Conservation (phyloP, 768 basidiomycete species). For the Suillus plorans region DNA sequence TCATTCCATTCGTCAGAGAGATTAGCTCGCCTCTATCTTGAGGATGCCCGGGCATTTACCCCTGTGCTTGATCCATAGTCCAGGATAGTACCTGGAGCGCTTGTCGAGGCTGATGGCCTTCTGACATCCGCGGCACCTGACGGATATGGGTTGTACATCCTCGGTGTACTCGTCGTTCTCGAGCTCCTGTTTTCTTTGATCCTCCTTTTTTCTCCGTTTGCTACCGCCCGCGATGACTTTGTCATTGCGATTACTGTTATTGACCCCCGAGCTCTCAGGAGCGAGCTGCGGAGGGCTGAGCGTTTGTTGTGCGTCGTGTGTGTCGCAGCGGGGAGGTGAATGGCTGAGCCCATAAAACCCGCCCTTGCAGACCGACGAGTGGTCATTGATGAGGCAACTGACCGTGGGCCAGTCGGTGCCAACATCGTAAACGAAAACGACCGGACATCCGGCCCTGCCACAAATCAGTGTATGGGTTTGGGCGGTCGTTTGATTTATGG, state of each 20-base stretch:
- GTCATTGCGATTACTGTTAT: not conserved
- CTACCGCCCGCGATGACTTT: conserved; percentile 16
- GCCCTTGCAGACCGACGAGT: conserved; percentile 18
- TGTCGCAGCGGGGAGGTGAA: not conserved
- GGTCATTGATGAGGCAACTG: conserved; percentile 24
- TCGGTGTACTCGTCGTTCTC: conserved; percentile 29
- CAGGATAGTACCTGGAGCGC: conserved; percentile 34
- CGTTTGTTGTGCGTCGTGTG: not conserved
- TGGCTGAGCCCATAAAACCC: not conserved
- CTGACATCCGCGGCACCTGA: conserved; percentile 28
- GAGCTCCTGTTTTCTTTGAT: conserved; percentile 25
- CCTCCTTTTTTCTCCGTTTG: conserved; percentile 28
- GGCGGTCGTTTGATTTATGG: not conserved
- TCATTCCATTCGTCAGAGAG: not conserved
- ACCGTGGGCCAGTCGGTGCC: conserved; percentile 25
- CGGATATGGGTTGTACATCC: conserved; percentile 25
- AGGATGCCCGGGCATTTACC: conserved; percentile 4
- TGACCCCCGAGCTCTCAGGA: not conserved
- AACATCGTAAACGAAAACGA: conserved; percentile 24
- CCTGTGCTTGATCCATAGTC: conserved; percentile 34
- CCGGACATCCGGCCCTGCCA: conserved; percentile 19
- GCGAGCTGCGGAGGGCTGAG: not conserved
- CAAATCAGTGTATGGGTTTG: conserved; percentile 11
- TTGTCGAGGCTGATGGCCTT: conserved; percentile 34
- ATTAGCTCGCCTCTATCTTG: not conserved